Evolutionary conservation across 2,329 filamentous ascomycete genomes (phyloP).

Genomic region (Septoria linicola): DNA sequence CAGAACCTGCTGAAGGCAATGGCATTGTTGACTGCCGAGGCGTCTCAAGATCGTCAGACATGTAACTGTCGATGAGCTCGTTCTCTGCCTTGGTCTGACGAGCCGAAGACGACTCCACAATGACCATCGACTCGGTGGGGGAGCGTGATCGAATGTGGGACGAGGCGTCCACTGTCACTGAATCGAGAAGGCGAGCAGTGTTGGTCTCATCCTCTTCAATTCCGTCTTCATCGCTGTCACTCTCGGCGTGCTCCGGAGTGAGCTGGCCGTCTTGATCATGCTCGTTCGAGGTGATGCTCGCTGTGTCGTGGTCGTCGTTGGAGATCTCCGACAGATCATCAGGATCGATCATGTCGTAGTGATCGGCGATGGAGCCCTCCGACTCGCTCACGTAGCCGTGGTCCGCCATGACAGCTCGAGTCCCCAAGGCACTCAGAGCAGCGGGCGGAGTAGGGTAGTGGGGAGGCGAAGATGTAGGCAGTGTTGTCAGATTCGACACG

Average conservation of each 20-base stretch:
- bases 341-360: slow-evolving; percentile 36
- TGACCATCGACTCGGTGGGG: slow-evolving; percentile 1
- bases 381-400: slow-evolving; percentile 21
- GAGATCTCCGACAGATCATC: slow-evolving; percentile 37
- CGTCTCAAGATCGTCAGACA: slow-evolving; percentile 36
- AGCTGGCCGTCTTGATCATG: slow-evolving; percentile 20
- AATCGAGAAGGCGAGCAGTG: too few relatives aligned
- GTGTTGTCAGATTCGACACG: slow-evolving; percentile 27
- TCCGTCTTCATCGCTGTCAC: slow-evolving; percentile 22
- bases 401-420: slow-evolving; percentile 27
- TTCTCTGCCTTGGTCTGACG: slow-evolving; percentile 27
- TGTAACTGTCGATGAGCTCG: slow-evolving; percentile 32
- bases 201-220: slow-evolving; percentile 17
- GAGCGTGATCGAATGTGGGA: slow-evolving; percentile 5
- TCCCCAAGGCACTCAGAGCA: slow-evolving; percentile 33
- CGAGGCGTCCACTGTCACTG: background rate
- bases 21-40: slow-evolving; percentile 34
- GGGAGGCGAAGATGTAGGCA: slow-evolving; percentile 9
- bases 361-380: slow-evolving; percentile 27
- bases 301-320: slow-evolving; percentile 36
- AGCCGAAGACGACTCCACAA: slow-evolving; percentile 7
- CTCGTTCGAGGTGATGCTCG: slow-evolving; percentile 33
- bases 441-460: slow-evolving; percentile 32
- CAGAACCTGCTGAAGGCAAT: background rate
- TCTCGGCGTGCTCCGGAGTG: slow-evolving; percentile 23